Conservation (phyloP, 768 basidiomycete genomes). For the Suillus clintonianus region DNA sequence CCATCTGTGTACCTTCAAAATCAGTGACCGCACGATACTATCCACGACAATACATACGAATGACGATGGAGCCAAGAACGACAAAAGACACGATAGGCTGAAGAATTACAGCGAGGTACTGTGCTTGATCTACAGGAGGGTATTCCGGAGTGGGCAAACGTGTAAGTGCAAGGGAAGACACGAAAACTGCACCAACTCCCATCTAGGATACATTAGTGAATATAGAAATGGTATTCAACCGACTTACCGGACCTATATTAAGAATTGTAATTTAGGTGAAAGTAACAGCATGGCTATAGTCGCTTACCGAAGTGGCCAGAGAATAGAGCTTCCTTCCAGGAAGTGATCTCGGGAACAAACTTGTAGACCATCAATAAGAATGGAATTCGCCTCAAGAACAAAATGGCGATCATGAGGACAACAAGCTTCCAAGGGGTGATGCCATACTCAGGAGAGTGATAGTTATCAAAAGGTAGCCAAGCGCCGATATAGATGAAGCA, state of each 20-base stretch:
- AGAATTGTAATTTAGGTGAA: no score
- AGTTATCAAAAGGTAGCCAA: conserved; percentile 71
- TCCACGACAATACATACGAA: no score
- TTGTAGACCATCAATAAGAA: conserved; percentile 74
- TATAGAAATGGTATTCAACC: no score
- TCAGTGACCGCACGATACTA: no score
- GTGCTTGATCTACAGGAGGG: no score
- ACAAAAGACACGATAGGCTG: no score
- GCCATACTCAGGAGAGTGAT: conserved; percentile 56
- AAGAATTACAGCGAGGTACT: no score
- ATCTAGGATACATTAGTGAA: conserved; percentile 47
- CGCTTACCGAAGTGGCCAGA: conserved; percentile 82
- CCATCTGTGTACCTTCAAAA: no score
- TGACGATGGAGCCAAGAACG: no score
- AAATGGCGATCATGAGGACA: conserved; percentile 63
- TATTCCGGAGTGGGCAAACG: no score
- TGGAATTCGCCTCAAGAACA: conserved; percentile 80
- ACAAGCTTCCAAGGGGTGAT: conserved; percentile 72
- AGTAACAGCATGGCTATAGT: conserved; percentile 9
- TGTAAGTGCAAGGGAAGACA: no score
- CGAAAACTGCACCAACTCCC: conserved; percentile 49
- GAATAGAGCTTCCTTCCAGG: conserved; percentile 86
- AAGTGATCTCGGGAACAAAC: conserved; percentile 87
- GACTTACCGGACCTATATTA: no score
- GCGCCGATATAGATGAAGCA: conserved; percentile 88